phyloP scores from a whole-genome alignment of 2,329 filamentous ascomycete genomes.

The Rugonectria rugulosa region DNA sequence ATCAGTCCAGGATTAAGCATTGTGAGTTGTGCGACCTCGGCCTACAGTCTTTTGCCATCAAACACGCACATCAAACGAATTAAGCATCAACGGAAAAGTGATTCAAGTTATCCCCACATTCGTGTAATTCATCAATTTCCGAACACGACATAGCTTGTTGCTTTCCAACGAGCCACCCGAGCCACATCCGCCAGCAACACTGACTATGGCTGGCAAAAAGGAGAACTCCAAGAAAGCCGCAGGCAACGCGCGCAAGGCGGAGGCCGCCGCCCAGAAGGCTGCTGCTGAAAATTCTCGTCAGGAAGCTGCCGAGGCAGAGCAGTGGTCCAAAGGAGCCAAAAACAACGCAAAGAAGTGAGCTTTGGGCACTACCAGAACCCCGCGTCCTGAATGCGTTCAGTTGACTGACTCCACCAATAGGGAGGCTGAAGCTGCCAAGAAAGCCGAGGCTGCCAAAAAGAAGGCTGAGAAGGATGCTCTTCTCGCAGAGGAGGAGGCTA shows the following conservation, averaged over 20 bases:
- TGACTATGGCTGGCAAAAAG: conserved; percentile 75
- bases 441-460: conserved; percentile 86
- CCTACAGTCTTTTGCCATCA: conserved; percentile 9
- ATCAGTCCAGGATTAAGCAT: conserved; percentile 14
- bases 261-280: conserved; percentile 81
- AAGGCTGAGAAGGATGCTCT: conserved; percentile 92
- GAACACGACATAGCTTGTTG: conserved; percentile 19
- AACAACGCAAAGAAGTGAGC: conserved; percentile 85
- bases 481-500: conserved; percentile 82
- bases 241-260: conserved; percentile 92
- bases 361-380: background rate
- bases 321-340: conserved; percentile 90
- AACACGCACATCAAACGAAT: conserved; percentile 6
- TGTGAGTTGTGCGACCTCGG: conserved; percentile 1
- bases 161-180: conserved; percentile 16
- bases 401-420: conserved; percentile 34
- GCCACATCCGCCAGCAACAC: conserved; percentile 10
- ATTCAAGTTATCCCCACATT: conserved; percentile 15
- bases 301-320: conserved; percentile 71
- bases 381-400: background rate
- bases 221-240: conserved; percentile 88
- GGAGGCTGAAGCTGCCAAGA: conserved; percentile 63
- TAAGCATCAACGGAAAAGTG: conserved; percentile 13
- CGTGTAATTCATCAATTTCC: conserved; percentile 7
- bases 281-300: conserved; percentile 73